A percentile compares a stretch with the other conserved stretches of the same genome.
phyloP scores from a whole-genome alignment of 768 basidiomycete genomes.

The Inosperma sp. region DNA sequence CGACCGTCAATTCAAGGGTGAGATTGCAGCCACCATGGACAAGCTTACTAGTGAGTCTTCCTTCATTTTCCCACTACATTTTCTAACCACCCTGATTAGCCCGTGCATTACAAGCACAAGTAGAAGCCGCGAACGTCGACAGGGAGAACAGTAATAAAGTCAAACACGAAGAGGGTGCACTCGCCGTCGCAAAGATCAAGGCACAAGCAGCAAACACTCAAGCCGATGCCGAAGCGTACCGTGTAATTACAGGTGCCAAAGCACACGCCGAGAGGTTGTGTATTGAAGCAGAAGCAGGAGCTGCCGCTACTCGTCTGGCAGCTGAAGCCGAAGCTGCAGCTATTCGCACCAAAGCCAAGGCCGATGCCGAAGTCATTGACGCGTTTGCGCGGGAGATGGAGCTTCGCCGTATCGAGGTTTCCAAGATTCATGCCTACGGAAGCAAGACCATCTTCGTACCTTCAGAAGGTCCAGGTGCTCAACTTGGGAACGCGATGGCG shows the following conservation, averaged over 20 bases:
- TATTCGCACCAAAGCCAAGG: slow-evolving; percentile 55
- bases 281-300: slow-evolving; percentile 74
- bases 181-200: slow-evolving; percentile 73
- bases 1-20: slow-evolving; percentile 84
- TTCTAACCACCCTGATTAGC: slow-evolving; percentile 33
- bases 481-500: slow-evolving; percentile 59
- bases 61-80: background rate
- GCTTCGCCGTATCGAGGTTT: slow-evolving; percentile 59
- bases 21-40: slow-evolving; percentile 82
- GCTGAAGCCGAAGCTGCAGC: slow-evolving; percentile 75
- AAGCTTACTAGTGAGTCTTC: slow-evolving; percentile 52
- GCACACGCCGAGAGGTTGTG: slow-evolving; percentile 65
- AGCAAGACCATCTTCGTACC: slow-evolving; percentile 66
- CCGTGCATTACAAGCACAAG: slow-evolving; percentile 79
- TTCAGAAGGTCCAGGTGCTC: slow-evolving; percentile 51
- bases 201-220: slow-evolving; percentile 59
- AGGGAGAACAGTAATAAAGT: slow-evolving; percentile 85
- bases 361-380: slow-evolving; percentile 58
- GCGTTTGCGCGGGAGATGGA: slow-evolving; percentile 76
- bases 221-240: slow-evolving; percentile 74
- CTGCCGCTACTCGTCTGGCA: slow-evolving; percentile 69
- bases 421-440: slow-evolving; percentile 61
- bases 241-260: slow-evolving; percentile 66
- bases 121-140: slow-evolving; percentile 84
- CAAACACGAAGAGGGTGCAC: slow-evolving; percentile 77